Evolutionary conservation across 108 stramenopile species (phyloP), one percentile per base, ranked within the genome.

Genomic region (Stephanodiscus triporus): DNA sequence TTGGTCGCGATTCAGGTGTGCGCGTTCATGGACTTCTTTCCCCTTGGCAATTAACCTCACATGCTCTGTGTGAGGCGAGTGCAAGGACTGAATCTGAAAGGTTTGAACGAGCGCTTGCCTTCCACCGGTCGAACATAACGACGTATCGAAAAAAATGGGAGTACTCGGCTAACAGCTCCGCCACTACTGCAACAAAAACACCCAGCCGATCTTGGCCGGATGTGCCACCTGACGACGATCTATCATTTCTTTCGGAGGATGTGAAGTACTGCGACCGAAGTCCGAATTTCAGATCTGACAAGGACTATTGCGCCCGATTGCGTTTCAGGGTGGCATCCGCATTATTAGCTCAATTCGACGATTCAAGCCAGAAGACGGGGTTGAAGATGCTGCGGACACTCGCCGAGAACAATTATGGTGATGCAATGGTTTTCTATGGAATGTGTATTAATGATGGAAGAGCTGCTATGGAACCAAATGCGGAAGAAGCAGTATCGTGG

Each of bases 401-500:
- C 9, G 77, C 72, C 4, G 77, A 78, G 43, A 62, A 38, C 6
- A 54, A 54, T 42, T 38, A 64, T 45, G 4, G 63, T 2, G 72
- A 73, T 73, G 72, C 72, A n/a, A 73, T 73, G 72, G 63, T 42
- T 1, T 64, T 40, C 8, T 67, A 61, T 66, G 78, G 63, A 9
- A 84, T 78, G 50, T 72, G 81, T 58, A 40, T 86, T 17, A 88
- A 84, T 68, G 83, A 88, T 57, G 87, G 87, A 3, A 45, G 85
- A 38, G 72, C 60, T 16, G 82, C 74, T 9, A 23, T 82, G 13
- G 88, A 89, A 19, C 67, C 85, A 0, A 79, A 86, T 63, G 63
- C 88, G 8, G 62, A 77, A 11, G 34, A 19, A 19, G 88, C 88
- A 27, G 75, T 85, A 10, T 60, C 75, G 2, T 86, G 82, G 84